Conservation (phyloP, 2,329 filamentous ascomycete genomes). For the Geosmithia morbida region DNA sequence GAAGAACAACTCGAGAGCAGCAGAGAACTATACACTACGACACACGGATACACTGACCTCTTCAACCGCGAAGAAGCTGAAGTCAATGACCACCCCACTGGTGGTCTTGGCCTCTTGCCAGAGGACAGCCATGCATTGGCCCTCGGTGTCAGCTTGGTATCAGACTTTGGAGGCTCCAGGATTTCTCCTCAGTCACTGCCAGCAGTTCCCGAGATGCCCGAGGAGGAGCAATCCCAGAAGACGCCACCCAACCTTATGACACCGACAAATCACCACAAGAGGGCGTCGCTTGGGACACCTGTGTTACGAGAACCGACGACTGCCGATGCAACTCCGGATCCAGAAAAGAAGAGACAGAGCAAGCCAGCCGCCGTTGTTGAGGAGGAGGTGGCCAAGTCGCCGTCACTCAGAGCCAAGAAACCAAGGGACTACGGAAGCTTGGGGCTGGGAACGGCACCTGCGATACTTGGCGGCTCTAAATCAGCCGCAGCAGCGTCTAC, state of each 20-base stretch:
- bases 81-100: slow-evolving; percentile 11
- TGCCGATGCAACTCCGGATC: slow-evolving; percentile 24
- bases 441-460: not conserved
- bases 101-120: slow-evolving; percentile 15
- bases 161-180: slow-evolving; percentile 20
- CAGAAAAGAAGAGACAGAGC: slow-evolving; percentile 21
- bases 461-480: slow-evolving; percentile 1
- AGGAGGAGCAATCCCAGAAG: slow-evolving; percentile 23
- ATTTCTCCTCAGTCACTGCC: slow-evolving; percentile 30
- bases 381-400: not conserved
- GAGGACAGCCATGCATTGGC: slow-evolving; percentile 13
- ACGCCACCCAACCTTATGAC: slow-evolving; percentile 19
- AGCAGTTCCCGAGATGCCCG: slow-evolving; percentile 35
- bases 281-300: slow-evolving; percentile 15
- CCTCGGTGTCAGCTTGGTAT: slow-evolving; percentile 7
- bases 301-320: slow-evolving; percentile 23
- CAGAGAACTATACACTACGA: slow-evolving; percentile 5
- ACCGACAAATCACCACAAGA: slow-evolving; percentile 16
- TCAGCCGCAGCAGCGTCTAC: slow-evolving; percentile 5
- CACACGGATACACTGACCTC: slow-evolving; percentile 10
- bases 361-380: not conserved
- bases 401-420: not conserved
- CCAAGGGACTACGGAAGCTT: slow-evolving; percentile 1
- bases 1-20: slow-evolving; percentile 18
- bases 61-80: slow-evolving; percentile 14